Base-by-base conservation (phyloP, 768 basidiomycete species). In the Russula brevipes region DNA sequence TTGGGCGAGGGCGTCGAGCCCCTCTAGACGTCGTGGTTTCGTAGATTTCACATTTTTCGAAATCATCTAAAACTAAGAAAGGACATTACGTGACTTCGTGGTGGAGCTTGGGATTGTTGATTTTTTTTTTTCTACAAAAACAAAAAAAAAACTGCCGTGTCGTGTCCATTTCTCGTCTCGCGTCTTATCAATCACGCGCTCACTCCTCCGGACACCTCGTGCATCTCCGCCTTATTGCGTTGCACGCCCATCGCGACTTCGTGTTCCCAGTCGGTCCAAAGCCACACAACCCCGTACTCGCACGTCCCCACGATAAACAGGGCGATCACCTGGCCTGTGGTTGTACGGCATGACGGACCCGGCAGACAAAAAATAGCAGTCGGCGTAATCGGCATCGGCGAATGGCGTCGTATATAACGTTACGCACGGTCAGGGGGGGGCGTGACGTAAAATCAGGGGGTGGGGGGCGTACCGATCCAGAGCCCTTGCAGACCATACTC, bases 261-360 rank as follows among this genome's bases (percentile, higher is more conserved):
- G 33, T 72, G 69, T 31, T 81, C 76, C 81, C 81, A 82, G 58
- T 81, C 68, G 12, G 81, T 82, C 0, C 77, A 78, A 17, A 80
- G 72, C 75, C 81, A 81, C 7, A 89, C 84, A 9, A 84, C 83
- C 5, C 69, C 73, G 60, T 88, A 88, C 73, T 89, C 88, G 24
- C 84, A 80, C 14, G 86, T 65, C 0, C 86, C 88, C n/a, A 90
- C 86, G 2, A 83, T 77, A 69, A 88, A 87, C 5, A 91, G 75
- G 0, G 84, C 89, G 30, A 89, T 76, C 36, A 88, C 87, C 72
- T 90, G 89, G 30, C 88, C 88, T 85, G 24, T 24, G 24, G 24
- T 24, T 24, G 64, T 45, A 60, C 19, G 24, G 33, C 50, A 24
- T 24, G 24, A 24, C 24, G 24, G 24, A 24, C 24, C 24, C 24